Evolutionary conservation across 2,329 filamentous ascomycete species (phyloP), one percentile per base, ranked within the genome.

Genomic region (Penicillium sp.): DNA sequence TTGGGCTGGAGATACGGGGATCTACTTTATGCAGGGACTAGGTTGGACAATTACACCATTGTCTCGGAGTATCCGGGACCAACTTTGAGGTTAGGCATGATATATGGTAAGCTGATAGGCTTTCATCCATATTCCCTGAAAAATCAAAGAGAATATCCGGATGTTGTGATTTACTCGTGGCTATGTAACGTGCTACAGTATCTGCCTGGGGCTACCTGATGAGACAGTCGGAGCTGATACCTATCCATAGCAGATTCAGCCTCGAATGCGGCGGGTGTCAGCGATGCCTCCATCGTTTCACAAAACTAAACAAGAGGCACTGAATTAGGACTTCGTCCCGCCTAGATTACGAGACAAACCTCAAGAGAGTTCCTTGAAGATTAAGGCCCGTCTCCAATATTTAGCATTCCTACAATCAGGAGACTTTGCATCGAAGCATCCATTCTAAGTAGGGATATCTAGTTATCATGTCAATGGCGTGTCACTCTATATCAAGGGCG

Each of bases 401-500:
- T 14, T 18, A 35, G 13, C 10, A 49, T 9, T 36, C 24, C 33
- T 16, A 19, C 16, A 9, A 24, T 14, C 33, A 37, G 13, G 19
- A 24, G 5, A 6, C 6, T 14, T 37, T 39, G 18, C 36, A 51
- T 40, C 49, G 49, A 39, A n/a, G 49, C 49, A 39, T 40, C 16
- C 33, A 51, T 51, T 51, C 33, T 37, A 51, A 39, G 39, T 51
- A 39, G n/a, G 36, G n/a, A 35, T 27, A 51, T 51, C 18, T 53
- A 53, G 22, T 33, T 50, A 35, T 7, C 39, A 35, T 16, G 27
- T n/a, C n/a, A n/a, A n/a, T 36, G 35, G 22, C 39, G 7, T 44
- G 56, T 59, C 51, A 41, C 49, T 58, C 50, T 54, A 49, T 40
- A 35, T 46, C 4, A 36, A 40, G 54, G 22, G 24, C 39, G 40